A percentile compares a stretch with the other conserved stretches of the same genome.
Conservation (phyloP, 2,329 filamentous ascomycete genomes). For the Fusarium fujikuroi region DNA sequence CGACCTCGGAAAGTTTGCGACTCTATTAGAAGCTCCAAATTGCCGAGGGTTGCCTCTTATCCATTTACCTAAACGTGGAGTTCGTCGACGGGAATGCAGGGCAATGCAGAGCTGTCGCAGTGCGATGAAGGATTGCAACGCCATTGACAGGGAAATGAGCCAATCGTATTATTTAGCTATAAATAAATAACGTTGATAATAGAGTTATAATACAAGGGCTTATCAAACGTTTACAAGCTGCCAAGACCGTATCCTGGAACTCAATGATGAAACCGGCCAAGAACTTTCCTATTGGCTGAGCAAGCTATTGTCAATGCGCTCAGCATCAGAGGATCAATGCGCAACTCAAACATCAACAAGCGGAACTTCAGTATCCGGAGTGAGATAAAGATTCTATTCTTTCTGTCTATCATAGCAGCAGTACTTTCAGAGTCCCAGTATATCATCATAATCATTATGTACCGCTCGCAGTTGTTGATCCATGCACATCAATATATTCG, state of each 20-base stretch:
- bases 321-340: background rate
- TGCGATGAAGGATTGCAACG: rapidly evolving
- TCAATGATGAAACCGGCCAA: background rate
- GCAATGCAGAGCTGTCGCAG: background rate
- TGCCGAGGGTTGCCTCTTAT: rapidly evolving
- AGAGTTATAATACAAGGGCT: background rate
- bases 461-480: background rate
- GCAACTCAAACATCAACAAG: background rate
- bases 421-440: background rate
- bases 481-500: conserved; percentile 10
- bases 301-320: background rate
- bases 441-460: background rate
- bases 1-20: background rate
- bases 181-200: background rate
- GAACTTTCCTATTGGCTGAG: background rate
- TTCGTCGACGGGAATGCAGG: too few species aligned
- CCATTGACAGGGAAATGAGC: background rate
- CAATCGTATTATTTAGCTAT: background rate
- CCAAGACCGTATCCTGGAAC: background rate
- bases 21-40: background rate
- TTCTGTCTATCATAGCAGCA: background rate
- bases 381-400: background rate
- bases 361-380: background rate
- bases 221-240: background rate
- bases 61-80: rapidly evolving